These are phyloP conservation scores for Tylopilus orsonianus DNA, from an alignment of 1,284 basidiomycete genomes.

Conservation along the genomic window DNA sequence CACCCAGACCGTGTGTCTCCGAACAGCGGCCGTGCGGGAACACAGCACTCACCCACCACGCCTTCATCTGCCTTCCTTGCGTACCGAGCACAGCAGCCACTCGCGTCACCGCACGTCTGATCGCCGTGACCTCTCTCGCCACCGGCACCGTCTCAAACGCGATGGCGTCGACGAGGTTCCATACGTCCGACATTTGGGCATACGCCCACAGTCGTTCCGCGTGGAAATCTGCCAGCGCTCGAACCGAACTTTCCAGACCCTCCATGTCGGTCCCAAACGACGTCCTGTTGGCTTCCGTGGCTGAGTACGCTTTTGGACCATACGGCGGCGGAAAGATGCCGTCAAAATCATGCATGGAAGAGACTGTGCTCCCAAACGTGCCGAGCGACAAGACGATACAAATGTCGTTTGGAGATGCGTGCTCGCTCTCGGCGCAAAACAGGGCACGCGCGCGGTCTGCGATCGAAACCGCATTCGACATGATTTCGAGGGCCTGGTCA, in stretches of 20 bases:
- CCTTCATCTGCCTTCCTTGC: slow-evolving; percentile 48
- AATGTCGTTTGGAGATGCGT: slow-evolving; percentile 23
- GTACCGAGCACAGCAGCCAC: slow-evolving; percentile 9
- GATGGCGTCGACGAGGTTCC: slow-evolving; percentile 61
- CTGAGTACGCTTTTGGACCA: slow-evolving; percentile 52
- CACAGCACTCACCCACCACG: slow-evolving; percentile 79
- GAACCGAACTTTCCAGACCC: slow-evolving; percentile 38
- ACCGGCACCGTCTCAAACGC: slow-evolving; percentile 84
- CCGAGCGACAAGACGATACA: slow-evolving; percentile 71
- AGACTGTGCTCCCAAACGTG: slow-evolving; percentile 69
- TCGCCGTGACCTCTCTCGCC: slow-evolving; percentile 61
- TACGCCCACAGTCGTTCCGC: slow-evolving; percentile 61
- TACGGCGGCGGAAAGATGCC: slow-evolving; percentile 76
- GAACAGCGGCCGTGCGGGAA: slow-evolving; percentile 58
- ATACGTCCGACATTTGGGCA: slow-evolving; percentile 45
- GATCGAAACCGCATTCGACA: slow-evolving; percentile 56
- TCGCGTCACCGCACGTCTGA: slow-evolving; percentile 49
- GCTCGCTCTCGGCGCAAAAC: slow-evolving; percentile 33
- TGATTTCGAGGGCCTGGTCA: slow-evolving; percentile 45
- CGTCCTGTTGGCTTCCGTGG: slow-evolving; percentile 38
- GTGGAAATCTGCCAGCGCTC: slow-evolving; percentile 67
- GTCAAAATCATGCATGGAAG: slow-evolving; percentile 70
- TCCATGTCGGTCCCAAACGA: slow-evolving; percentile 40
- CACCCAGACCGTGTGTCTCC: slow-evolving; percentile 36
- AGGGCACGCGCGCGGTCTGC: slow-evolving; percentile 46